Conservation (phyloP, 768 basidiomycete species). For the Rhizopogon vinicolor region DNA sequence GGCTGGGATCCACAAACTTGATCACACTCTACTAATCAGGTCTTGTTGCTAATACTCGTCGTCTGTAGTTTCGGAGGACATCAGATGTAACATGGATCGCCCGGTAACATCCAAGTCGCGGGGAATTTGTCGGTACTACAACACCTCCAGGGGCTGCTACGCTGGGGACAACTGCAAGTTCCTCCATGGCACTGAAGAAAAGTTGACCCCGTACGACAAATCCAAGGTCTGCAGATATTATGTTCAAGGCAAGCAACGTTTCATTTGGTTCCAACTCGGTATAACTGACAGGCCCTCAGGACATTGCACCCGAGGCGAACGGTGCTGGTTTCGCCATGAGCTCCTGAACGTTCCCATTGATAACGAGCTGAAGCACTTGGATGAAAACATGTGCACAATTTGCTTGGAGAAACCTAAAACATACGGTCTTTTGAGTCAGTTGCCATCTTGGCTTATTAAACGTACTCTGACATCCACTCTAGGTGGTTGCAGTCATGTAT, state of each 20-base stretch:
- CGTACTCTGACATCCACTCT: constrained; percentile 1
- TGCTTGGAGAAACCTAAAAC: constrained; percentile 70
- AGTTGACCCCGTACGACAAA: constrained; percentile 66
- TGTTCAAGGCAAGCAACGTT: constrained; percentile 40
- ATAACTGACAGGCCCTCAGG: constrained; percentile 34
- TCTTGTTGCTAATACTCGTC: background rate
- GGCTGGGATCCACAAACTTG: too few species aligned
- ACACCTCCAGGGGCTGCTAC: constrained; percentile 62
- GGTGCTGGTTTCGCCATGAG: constrained; percentile 74
- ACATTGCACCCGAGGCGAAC: constrained; percentile 62
- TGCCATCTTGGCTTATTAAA: background rate
- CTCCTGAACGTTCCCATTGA: constrained; percentile 16
- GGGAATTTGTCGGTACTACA: constrained; percentile 68
- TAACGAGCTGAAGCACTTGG: constrained; percentile 22
- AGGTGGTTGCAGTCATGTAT: constrained; percentile 76
- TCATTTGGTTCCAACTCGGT: background rate
- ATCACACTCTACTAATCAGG: too few species aligned
- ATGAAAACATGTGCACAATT: constrained; percentile 59
- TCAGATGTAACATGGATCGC: constrained; percentile 36
- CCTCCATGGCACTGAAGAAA: constrained; percentile 51
- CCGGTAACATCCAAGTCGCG: constrained; percentile 68
- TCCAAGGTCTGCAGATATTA: constrained; percentile 67
- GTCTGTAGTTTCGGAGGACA: background rate
- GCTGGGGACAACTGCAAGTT: constrained; percentile 72
- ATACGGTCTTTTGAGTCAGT: constrained; percentile 64